These are phyloP conservation scores for Phytophthora fragariae DNA, from an alignment of 352 stramenopile species.

Conservation along the genomic window DNA sequence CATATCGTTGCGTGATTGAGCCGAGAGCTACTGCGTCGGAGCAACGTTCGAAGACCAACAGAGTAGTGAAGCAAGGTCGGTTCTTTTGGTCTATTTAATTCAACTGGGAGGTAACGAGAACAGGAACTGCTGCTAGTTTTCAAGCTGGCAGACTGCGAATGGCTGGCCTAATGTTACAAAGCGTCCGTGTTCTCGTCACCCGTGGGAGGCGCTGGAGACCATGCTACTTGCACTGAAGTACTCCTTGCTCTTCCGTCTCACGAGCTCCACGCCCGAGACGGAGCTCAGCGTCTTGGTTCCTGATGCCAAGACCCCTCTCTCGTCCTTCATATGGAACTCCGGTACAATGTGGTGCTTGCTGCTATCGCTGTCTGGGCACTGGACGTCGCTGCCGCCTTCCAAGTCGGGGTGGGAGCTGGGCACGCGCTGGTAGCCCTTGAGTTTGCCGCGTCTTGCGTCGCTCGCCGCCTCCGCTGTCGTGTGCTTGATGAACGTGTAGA, in stretches of 20 bases:
- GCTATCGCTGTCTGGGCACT: slow-evolving; percentile 18
- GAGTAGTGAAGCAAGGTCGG: slow-evolving; percentile 1
- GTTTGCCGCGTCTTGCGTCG: slow-evolving; percentile 15
- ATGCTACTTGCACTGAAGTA: slow-evolving; percentile 38
- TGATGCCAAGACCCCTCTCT: slow-evolving; percentile 28
- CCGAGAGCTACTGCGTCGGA: not conserved
- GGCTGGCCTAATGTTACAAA: slow-evolving; percentile 46
- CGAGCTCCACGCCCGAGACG: slow-evolving; percentile 45
- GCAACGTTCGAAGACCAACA: not conserved
- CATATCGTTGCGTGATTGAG: slow-evolving; percentile 40
- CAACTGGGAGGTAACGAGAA: slow-evolving; percentile 27
- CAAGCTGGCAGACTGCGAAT: slow-evolving; percentile 21
- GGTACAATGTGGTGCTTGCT: slow-evolving; percentile 26
- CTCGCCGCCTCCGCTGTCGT: slow-evolving; percentile 37
- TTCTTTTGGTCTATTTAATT: slow-evolving; percentile 44
- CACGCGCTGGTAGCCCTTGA: slow-evolving; percentile 49
- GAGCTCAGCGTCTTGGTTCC: slow-evolving; percentile 34
- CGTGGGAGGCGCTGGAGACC: slow-evolving; percentile 36
- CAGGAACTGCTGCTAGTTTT: slow-evolving; percentile 35
- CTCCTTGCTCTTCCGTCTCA: slow-evolving; percentile 73
- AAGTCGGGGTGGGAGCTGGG: slow-evolving; percentile 37
- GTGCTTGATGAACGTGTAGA: slow-evolving; percentile 84
- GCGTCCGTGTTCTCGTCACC: slow-evolving; percentile 39
- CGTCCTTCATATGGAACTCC: slow-evolving; percentile 49
- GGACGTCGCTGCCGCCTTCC: slow-evolving; percentile 25